Base-by-base conservation (phyloP, 1,284 basidiomycete genomes). In the Pisolithus thermaeus region DNA sequence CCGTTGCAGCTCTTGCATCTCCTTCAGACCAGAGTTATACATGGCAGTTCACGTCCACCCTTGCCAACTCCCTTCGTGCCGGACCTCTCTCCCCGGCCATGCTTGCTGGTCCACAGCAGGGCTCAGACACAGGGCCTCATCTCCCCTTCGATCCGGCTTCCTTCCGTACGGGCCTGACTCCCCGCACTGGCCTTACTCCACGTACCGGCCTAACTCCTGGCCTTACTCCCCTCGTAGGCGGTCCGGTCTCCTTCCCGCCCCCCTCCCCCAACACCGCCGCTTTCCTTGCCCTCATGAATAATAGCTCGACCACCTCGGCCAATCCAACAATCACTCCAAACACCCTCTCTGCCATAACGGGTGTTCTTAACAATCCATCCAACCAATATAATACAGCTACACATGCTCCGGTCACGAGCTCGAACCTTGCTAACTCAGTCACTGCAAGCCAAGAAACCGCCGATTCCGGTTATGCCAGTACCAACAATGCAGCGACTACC, bases 71-170 rank as follows among this genome's bases (percentile, higher is more conserved):
- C 1, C 81, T 97, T 28, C 82, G 95, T 44, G 80, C 92, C 0
- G 95, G 95, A 4, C 95, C 94, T 1, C 82, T 97, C 38, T 92
- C 89, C 7, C 94, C 95, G 37, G 94, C 95, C 53, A 96, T 97
- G 90, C 85, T 97, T 53, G 85, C 90, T 32, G 94, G 90, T 14
- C 94, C 94, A 2, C 83, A 87, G 65, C 67, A 59, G 55, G 62
- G 54, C 47, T 61, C 69, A 50, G 65, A 64, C 53, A 30, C 63
- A 3, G 63, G 61, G 5, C 53, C 70, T 35, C 73, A 76, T 57
- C 61, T 77, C 3, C 72, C 73, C 35, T 95, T 92, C 64, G 92
- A 95, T 63, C 81, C 86, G 40, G 68, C 81, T 59, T 79, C 82
- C 8, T 91, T 92, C 65, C 83, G 88, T 41, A 88, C 88, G 1